A percentile compares a stretch with the other conserved stretches of the same genome.
phyloP scores from a whole-genome alignment of 495 filamentous ascomycete genomes.

The Podospora pseudoanserina region DNA sequence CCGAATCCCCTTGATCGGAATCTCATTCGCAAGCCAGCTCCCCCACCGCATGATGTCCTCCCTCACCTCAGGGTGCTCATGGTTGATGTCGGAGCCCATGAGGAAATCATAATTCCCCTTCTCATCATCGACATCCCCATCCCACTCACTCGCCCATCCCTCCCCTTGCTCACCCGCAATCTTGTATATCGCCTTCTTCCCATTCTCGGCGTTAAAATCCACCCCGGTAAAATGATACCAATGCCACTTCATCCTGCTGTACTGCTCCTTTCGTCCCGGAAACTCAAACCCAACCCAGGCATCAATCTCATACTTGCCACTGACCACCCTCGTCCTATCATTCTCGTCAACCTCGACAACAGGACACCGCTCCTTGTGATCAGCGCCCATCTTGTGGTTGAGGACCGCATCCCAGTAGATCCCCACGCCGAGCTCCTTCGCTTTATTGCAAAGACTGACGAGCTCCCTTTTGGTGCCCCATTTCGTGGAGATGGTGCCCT shows the following conservation, averaged over 20 bases:
- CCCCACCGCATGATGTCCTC: slow-evolving; percentile 65
- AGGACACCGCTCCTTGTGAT: slow-evolving; percentile 55
- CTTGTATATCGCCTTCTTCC: slow-evolving; percentile 63
- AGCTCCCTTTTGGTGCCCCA: slow-evolving; percentile 69
- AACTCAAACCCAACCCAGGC: slow-evolving; percentile 69
- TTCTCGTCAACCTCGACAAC: slow-evolving; percentile 61
- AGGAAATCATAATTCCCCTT: slow-evolving; percentile 63
- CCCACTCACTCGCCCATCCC: slow-evolving; percentile 54
- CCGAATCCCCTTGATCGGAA: slow-evolving; percentile 62
- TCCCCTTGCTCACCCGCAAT: slow-evolving; percentile 57
- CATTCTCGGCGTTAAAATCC: slow-evolving; percentile 60
- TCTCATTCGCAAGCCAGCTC: slow-evolving; percentile 56
- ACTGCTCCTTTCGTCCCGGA: slow-evolving; percentile 53
- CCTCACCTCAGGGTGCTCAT: slow-evolving; percentile 60
- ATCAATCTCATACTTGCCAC: slow-evolving; percentile 59
- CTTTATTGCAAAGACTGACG: slow-evolving; percentile 46
- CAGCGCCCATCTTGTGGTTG: slow-evolving; percentile 72
- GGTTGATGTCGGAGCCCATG: slow-evolving; percentile 66
- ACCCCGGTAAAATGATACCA: slow-evolving; percentile 69
- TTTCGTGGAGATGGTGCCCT: slow-evolving; percentile 60
- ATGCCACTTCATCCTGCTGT: slow-evolving; percentile 62
- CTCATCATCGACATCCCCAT: slow-evolving; percentile 63
- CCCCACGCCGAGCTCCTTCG: slow-evolving; percentile 52
- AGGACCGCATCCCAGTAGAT: slow-evolving; percentile 73
- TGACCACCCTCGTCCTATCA: slow-evolving; percentile 55